phyloP scores from a whole-genome alignment of 495 filamentous ascomycete genomes.

The Penicillium bialowiezense region DNA sequence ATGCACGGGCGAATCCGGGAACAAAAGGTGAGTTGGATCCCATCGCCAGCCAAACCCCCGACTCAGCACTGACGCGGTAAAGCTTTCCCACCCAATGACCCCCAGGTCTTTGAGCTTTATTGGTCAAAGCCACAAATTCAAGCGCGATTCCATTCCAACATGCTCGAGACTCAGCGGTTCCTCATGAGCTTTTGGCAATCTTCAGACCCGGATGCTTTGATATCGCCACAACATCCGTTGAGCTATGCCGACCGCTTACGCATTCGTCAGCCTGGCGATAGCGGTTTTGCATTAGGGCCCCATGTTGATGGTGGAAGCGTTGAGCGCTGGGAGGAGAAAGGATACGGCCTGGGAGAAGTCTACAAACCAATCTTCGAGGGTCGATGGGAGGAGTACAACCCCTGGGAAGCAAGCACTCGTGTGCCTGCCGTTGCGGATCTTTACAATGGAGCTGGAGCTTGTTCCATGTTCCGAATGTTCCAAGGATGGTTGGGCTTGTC shows the following conservation, averaged over 20 bases:
- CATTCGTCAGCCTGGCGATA: neutral
- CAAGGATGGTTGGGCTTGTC: slow-evolving; percentile 11
- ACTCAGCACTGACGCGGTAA: too few relatives aligned
- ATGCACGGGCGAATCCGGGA: too few relatives aligned
- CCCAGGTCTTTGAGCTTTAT: too few relatives aligned
- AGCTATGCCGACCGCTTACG: neutral
- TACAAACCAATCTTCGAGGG: slow-evolving; percentile 7
- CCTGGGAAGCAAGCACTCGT: slow-evolving; percentile 2
- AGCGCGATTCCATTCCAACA: too few relatives aligned
- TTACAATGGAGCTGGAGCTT: slow-evolving; percentile 4
- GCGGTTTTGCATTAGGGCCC: neutral
- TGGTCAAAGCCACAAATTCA: too few relatives aligned
- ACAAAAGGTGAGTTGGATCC: too few relatives aligned
- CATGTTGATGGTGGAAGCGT: slow-evolving; percentile 7
- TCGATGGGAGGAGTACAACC: slow-evolving; percentile 7
- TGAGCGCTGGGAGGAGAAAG: slow-evolving; percentile 11
- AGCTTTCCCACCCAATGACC: too few relatives aligned
- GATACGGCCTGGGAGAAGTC: neutral
- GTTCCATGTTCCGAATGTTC: slow-evolving; percentile 1
- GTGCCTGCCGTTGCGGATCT: neutral
- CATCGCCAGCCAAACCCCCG: too few relatives aligned
- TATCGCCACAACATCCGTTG: too few relatives aligned
- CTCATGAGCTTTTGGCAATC: too few relatives aligned
- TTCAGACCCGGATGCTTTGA: too few relatives aligned
- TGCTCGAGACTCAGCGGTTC: too few relatives aligned